Percentiles rank a stretch among this genome's conserved stretches.
These are phyloP conservation scores for Petasospora fabianii DNA, from an alignment of 1,139 yeast species.

Conservation along the genomic window DNA sequence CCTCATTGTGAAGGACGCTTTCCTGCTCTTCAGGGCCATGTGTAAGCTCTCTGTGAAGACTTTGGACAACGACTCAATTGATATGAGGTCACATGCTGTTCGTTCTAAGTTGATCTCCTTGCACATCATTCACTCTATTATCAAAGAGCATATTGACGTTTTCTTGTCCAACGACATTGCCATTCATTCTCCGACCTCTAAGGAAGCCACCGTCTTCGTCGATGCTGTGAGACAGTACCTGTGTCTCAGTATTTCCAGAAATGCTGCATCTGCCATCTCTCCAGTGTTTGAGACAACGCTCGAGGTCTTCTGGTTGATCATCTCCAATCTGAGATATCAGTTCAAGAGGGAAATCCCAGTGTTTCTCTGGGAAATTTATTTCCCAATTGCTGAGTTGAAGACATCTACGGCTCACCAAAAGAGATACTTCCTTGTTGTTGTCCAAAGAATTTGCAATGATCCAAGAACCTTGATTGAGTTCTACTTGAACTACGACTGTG, in stretches of 20 bases:
- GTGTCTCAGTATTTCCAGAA: conserved; percentile 78
- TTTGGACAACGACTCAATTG: conserved; percentile 67
- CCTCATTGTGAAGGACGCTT: conserved; percentile 81
- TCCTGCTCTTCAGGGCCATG: conserved; percentile 88
- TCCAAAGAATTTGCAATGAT: conserved; percentile 80
- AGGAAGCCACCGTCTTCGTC: conserved; percentile 62
- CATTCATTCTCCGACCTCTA: conserved; percentile 52
- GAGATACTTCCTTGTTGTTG: conserved; percentile 72
- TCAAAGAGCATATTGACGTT: conserved; percentile 80
- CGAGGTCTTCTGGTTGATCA: conserved; percentile 88
- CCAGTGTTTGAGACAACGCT: conserved; percentile 90
- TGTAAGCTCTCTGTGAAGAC: conserved; percentile 86
- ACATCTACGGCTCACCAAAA: conserved; percentile 92
- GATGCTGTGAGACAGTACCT: conserved; percentile 83
- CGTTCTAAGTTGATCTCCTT: conserved; percentile 86
- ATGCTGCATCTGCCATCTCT: conserved; percentile 88
- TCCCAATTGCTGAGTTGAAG: conserved; percentile 90
- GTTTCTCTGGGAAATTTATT: conserved; percentile 86
- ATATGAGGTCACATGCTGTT: conserved; percentile 87
- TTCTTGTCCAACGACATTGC: conserved; percentile 65
- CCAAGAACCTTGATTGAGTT: conserved; percentile 90
- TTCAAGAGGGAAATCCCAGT: conserved; percentile 93
- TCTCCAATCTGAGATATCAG: conserved; percentile 78
- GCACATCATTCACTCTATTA: conserved; percentile 81
- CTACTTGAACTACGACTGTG: conserved; percentile 94